phyloP scores from a whole-genome alignment of 1,284 basidiomycete species.

The Schizophyllum amplum region DNA sequence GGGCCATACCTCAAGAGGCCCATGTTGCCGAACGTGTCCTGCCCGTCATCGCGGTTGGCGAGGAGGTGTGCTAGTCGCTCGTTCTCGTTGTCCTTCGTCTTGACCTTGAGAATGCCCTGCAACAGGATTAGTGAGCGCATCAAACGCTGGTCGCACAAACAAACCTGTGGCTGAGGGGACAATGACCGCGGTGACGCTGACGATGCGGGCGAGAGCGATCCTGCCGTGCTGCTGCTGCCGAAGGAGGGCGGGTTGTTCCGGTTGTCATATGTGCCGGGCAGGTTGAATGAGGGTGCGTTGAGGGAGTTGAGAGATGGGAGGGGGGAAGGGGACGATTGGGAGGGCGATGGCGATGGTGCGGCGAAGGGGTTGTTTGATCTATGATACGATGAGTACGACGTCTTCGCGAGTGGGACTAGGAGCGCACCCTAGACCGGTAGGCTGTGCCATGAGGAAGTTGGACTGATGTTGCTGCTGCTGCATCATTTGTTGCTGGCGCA shows the following conservation, averaged over 20 bases:
- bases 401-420: neutral
- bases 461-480: neutral
- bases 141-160: neutral
- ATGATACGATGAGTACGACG: neutral
- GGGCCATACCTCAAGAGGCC: slow-evolving; percentile 74
- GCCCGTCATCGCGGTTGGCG: slow-evolving; percentile 80
- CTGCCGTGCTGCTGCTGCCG: neutral
- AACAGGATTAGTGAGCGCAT: neutral
- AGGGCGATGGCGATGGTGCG: neutral
- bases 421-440: neutral
- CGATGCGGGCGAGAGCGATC: neutral
- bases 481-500: neutral
- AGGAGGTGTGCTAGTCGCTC: slow-evolving; percentile 72
- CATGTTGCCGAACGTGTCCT: slow-evolving; percentile 90
- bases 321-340: neutral
- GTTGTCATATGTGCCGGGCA: neutral
- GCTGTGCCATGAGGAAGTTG: neutral
- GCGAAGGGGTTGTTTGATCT: neutral
- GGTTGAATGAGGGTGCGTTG: neutral
- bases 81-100: slow-evolving; percentile 59
- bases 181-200: neutral
- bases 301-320: neutral
- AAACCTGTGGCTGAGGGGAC: neutral
- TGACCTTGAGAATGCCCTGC: slow-evolving; percentile 22
- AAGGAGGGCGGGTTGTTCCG: neutral